These are phyloP conservation scores for Fusarium dlaminii DNA, from an alignment of 2,329 filamentous ascomycete genomes.

Conservation along the genomic window DNA sequence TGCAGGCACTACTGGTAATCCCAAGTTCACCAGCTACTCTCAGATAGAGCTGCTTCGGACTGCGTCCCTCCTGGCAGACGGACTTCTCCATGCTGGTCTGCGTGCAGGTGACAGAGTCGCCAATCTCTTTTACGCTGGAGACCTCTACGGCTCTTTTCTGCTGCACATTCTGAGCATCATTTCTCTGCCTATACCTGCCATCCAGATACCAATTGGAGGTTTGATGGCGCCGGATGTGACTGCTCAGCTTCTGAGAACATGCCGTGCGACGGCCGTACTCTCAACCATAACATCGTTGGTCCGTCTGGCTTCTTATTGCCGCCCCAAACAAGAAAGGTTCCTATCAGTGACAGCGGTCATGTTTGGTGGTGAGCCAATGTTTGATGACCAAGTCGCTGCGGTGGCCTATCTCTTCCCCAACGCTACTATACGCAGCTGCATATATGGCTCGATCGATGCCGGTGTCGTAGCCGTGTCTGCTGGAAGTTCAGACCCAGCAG, in stretches of 20 bases:
- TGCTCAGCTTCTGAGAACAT: not conserved
- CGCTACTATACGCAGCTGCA: not conserved
- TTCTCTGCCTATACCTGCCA: not conserved
- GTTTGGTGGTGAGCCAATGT: not conserved
- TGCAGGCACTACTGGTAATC: not conserved
- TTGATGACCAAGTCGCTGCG: not conserved
- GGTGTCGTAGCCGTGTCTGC: conserved; percentile 1
- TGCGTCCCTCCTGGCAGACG: not conserved
- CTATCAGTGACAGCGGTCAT: not conserved
- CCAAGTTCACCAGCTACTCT: not conserved
- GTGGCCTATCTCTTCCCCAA: not conserved
- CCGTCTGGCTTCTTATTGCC: not conserved
- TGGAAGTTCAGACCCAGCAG: not conserved
- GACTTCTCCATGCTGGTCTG: not conserved
- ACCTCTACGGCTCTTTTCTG: not conserved
- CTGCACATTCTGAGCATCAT: not conserved
- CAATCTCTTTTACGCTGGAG: not conserved
- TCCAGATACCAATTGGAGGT: not conserved
- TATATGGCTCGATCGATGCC: not conserved
- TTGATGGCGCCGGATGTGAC: not conserved
- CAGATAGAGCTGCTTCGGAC: not conserved
- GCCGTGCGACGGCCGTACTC: not conserved
- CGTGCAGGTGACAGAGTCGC: not conserved
- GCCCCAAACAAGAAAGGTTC: not conserved
- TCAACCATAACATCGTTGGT: not conserved